Evolutionary conservation across 495 filamentous ascomycete genomes (phyloP).

Genomic region (Cercophora newfieldiana): DNA sequence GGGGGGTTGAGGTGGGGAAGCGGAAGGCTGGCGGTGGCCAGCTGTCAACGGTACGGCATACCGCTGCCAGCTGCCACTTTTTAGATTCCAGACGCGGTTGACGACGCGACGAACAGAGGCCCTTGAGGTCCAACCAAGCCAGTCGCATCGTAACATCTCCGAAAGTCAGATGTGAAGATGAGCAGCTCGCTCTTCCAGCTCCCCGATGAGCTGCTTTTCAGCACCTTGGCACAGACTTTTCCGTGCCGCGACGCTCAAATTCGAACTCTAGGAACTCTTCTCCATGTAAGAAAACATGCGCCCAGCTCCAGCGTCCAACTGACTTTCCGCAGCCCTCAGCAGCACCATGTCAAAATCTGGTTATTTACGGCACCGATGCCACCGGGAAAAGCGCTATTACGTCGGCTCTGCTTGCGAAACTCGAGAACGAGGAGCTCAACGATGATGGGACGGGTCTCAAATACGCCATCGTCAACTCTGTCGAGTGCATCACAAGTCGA

Average conservation of each 20-base stretch:
- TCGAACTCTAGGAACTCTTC: slow-evolving; percentile 59
- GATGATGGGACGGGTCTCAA: slow-evolving; percentile 36
- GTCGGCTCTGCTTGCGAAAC: slow-evolving; percentile 54
- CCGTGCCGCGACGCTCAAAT: slow-evolving; percentile 68
- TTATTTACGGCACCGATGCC: slow-evolving; percentile 84
- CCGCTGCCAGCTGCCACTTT: not conserved
- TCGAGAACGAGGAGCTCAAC: slow-evolving; percentile 19
- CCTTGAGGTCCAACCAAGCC: not conserved
- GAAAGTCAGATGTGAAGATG: slow-evolving; percentile 14
- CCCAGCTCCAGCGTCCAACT: not conserved
- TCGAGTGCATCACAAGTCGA: slow-evolving; percentile 85
- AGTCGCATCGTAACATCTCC: not conserved
- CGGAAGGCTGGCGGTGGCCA: not conserved
- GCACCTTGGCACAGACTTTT: slow-evolving; percentile 49
- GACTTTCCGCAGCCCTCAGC: slow-evolving; percentile 37
- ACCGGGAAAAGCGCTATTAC: slow-evolving; percentile 84
- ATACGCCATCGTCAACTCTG: slow-evolving; percentile 72
- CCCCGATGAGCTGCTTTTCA: slow-evolving; percentile 54
- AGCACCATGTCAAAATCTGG: slow-evolving; percentile 57
- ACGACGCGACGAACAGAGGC: not conserved
- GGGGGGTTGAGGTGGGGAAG: not conserved
- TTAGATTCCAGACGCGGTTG: not conserved
- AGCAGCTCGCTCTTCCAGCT: slow-evolving; percentile 41
- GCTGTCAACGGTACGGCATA: not conserved
- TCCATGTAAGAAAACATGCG: slow-evolving; percentile 47